A percentile compares a stretch with the other conserved stretches of the same genome.
These are phyloP conservation scores for Serendipita sp. DNA, from an alignment of 768 basidiomycete genomes.

Conservation along the genomic window DNA sequence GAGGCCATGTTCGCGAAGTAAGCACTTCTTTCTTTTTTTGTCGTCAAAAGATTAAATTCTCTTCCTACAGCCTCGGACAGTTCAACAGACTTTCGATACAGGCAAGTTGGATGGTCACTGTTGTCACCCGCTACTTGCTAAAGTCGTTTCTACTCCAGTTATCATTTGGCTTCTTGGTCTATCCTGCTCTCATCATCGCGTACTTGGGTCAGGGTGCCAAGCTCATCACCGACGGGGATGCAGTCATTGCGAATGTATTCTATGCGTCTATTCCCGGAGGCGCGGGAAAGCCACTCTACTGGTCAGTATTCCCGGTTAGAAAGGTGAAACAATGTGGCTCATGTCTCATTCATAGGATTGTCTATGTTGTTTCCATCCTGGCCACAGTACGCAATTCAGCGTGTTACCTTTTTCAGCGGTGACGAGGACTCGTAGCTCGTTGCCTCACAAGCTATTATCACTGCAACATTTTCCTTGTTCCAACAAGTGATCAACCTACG, in stretches of 20 bases:
- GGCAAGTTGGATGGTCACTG: slow-evolving; percentile 16
- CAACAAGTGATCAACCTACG: slow-evolving; percentile 52
- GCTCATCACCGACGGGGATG: slow-evolving; percentile 34
- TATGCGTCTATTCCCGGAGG: slow-evolving; percentile 30
- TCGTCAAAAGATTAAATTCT: no score
- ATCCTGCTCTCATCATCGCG: slow-evolving; percentile 42
- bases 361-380: slow-evolving; percentile 45
- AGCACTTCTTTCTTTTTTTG: slow-evolving; percentile 10
- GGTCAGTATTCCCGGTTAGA: slow-evolving; percentile 20
- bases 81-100: slow-evolving; percentile 47
- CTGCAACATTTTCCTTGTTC: slow-evolving; percentile 32
- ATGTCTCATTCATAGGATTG: slow-evolving; percentile 25
- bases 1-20: slow-evolving; percentile 56
- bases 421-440: slow-evolving; percentile 31
- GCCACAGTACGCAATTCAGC: slow-evolving; percentile 37
- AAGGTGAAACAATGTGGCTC: background rate
- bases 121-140: no score
- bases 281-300: slow-evolving; percentile 36
- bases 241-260: slow-evolving; percentile 20
- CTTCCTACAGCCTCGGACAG: slow-evolving; percentile 17
- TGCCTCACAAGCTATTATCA: slow-evolving; percentile 47
- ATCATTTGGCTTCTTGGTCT: slow-evolving; percentile 36
- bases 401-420: slow-evolving; percentile 41
- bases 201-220: slow-evolving; percentile 60
- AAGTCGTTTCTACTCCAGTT: slow-evolving; percentile 18